phyloP scores from a whole-genome alignment of 2,329 filamentous ascomycete genomes.

The Albophoma yamanashiensis region DNA sequence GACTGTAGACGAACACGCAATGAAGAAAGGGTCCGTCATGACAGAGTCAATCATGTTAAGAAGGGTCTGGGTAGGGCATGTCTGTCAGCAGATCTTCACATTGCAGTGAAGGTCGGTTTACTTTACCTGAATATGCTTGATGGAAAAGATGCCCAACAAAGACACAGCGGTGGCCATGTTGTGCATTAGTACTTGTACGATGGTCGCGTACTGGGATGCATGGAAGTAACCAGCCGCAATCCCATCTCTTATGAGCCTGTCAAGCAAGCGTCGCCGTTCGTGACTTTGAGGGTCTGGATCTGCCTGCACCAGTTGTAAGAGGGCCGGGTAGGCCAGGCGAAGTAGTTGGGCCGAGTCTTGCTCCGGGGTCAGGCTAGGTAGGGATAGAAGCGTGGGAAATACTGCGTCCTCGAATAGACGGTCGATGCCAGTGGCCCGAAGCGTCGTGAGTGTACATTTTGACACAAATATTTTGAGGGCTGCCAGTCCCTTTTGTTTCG shows the following conservation, averaged over 20 bases:
- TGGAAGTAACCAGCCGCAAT: constrained; percentile 46
- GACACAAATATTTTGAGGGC: constrained; percentile 44
- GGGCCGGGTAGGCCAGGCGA: constrained; percentile 51
- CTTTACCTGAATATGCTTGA: constrained; percentile 56
- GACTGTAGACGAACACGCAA: constrained; percentile 42
- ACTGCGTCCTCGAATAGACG: constrained; percentile 59
- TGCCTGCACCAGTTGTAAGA: constrained; percentile 43
- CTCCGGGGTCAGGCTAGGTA: constrained; percentile 69
- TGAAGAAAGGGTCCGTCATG: constrained; percentile 58
- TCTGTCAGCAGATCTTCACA: constrained; percentile 3
- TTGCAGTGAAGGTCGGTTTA: not conserved
- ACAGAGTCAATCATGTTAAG: constrained; percentile 56
- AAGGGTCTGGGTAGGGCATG: constrained; percentile 37
- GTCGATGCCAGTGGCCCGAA: constrained; percentile 53
- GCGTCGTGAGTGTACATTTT: constrained; percentile 38
- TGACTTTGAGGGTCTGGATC: constrained; percentile 12
- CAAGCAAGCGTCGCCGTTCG: constrained; percentile 30
- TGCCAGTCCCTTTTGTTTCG: constrained; percentile 45
- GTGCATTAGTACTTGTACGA: constrained; percentile 46
- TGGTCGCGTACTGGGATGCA: constrained; percentile 43
- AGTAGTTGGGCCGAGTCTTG: constrained; percentile 58
- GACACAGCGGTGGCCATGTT: constrained; percentile 38
- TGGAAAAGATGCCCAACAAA: constrained; percentile 48
- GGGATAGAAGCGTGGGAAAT: constrained; percentile 60
- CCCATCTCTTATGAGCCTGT: constrained; percentile 45